Base-by-base conservation (phyloP, 2,329 filamentous ascomycete genomes). In the Pezicula radicicola region DNA sequence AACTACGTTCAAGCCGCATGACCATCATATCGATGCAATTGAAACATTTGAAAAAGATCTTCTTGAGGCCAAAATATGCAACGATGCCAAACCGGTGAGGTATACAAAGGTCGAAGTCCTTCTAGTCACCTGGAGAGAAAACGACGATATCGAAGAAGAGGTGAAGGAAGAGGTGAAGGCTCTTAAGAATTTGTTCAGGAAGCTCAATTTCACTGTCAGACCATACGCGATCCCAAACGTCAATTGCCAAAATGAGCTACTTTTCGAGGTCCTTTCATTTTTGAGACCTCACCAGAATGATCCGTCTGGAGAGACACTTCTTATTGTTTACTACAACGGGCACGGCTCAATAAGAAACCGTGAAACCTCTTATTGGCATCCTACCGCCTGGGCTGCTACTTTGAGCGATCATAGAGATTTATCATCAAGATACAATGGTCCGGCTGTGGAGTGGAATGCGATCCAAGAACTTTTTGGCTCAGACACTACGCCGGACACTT, bases 61-160 rank as follows among this genome's bases (percentile, higher is more conserved):
- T n/a, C 33, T 47, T 16, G 21, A 47, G 36, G 45, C 45, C 13
- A 21, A 33, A 18, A 39, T 36, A 18, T 36, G 33, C 45, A 47
- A 35, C 27, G 16, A 47, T 36, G 33, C n/a, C 10, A 19, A 15
- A n/a, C 15, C n/a, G 4, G 15, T 21, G 16, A 47, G 15, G 36
- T 47, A 47, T 37, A 36, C 45, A 18, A 47, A 37, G 19, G 45
- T 47, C 12, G 45, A 47, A 8, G 45, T 47, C 36, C 45, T 47
- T 21, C 33, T 47, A 13, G 13, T 47, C 28, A 47, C 45, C 12
- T 47, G 45, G 45, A 18, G 25, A 21, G 27, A 16, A 7, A 46
- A 27, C 42, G 42, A 13, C 42, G 28, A 27, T 13, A 19, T 19
- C 30, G 30, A 33, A 7, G 33, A 16, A 35, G 16, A 47, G 12